Conservation (phyloP, 1,139 yeast species). For the Meyerozyma elateridarum region DNA sequence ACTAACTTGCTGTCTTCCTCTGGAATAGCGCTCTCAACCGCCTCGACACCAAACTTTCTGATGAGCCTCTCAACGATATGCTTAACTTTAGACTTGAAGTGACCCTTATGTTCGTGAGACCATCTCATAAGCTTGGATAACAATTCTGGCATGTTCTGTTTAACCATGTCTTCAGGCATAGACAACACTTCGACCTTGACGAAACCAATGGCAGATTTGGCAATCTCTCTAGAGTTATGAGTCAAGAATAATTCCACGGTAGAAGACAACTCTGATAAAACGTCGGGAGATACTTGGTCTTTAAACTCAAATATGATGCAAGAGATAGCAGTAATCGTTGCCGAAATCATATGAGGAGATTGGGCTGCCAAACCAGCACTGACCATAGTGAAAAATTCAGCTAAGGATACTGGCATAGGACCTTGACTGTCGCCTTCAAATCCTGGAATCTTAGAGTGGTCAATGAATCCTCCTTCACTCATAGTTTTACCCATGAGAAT, state of each 20-base stretch:
- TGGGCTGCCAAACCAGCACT: conserved; percentile 96
- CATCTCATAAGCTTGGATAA: conserved; percentile 75
- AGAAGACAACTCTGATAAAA: conserved; percentile 70
- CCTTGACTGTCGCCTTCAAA: conserved; percentile 59
- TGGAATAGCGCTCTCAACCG: conserved; percentile 76
- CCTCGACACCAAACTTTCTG: conserved; percentile 83
- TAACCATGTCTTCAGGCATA: conserved; percentile 75
- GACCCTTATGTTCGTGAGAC: conserved; percentile 96
- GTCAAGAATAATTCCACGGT: conserved; percentile 88
- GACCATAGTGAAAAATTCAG: conserved; percentile 87
- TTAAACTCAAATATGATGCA: conserved; percentile 86
- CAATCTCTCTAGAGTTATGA: conserved; percentile 88
- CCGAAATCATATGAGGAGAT: conserved; percentile 93
- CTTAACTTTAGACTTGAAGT: conserved; percentile 86
- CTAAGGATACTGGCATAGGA: conserved; percentile 56
- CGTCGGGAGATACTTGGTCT: conserved; percentile 49
- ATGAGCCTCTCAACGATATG: conserved; percentile 88
- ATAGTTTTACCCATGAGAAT: conserved; percentile 79
- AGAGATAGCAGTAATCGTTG: conserved; percentile 87
- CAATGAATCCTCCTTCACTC: conserved; percentile 66
- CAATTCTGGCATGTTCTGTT: conserved; percentile 60
- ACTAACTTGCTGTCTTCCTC: conserved; percentile 80
- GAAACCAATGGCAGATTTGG: conserved; percentile 90
- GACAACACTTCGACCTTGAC: conserved; percentile 86
- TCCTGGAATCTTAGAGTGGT: conserved; percentile 64